Evolutionary conservation across 2,329 filamentous ascomycete species (phyloP).

Genomic region (Tolypocladium inflatum): DNA sequence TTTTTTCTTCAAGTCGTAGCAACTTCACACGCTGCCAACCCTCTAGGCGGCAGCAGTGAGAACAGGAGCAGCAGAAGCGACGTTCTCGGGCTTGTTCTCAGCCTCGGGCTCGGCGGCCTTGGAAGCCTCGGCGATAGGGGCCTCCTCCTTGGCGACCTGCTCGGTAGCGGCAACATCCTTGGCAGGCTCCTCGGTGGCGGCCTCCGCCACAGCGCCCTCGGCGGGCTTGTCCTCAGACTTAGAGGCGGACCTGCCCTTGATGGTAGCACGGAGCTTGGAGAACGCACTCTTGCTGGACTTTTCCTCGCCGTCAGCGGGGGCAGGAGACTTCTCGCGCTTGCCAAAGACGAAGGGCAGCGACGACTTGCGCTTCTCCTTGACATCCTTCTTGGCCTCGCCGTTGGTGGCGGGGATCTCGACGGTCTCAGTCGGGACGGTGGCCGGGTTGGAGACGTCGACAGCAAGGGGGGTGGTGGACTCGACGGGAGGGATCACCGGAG

Average conservation of each 20-base stretch:
- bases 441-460: slow-evolving; percentile 41
- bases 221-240: slow-evolving; percentile 33
- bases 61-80: slow-evolving; percentile 31
- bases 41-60: slow-evolving; percentile 44
- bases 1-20: slow-evolving; percentile 13
- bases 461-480: slow-evolving; percentile 47
- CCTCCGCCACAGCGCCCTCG: slow-evolving; percentile 24
- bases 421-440: slow-evolving; percentile 36
- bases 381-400: slow-evolving; percentile 50
- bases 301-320: slow-evolving; percentile 53
- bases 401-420: slow-evolving; percentile 35
- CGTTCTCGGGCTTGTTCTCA: slow-evolving; percentile 31
- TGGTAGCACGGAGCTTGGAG: slow-evolving; percentile 51
- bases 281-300: slow-evolving; percentile 36
- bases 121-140: slow-evolving; percentile 12
- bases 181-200: slow-evolving; percentile 23
- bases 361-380: slow-evolving; percentile 78
- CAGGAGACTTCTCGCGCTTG: slow-evolving; percentile 60
- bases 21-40: slow-evolving; percentile 12
- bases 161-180: slow-evolving; percentile 19
- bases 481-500: slow-evolving; percentile 50
- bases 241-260: slow-evolving; percentile 36
- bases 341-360: slow-evolving; percentile 66
- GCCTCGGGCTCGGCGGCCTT: slow-evolving; percentile 21
- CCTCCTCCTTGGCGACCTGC: slow-evolving; percentile 22